Evolutionary conservation across 441 rosid genomes (phyloP).

Genomic region (Geranium incanum): DNA sequence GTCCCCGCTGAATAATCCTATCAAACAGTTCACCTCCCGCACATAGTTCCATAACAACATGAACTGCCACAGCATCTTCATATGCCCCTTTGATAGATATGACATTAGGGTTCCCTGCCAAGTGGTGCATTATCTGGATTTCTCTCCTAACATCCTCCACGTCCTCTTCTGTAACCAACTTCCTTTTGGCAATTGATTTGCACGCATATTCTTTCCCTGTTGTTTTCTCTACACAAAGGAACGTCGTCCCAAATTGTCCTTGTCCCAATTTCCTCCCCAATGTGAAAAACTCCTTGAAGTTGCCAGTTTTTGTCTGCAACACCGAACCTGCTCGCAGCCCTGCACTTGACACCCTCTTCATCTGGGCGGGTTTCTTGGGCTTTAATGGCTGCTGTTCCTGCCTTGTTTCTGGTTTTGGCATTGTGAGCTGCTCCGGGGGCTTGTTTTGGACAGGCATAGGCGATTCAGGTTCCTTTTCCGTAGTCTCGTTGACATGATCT

Average conservation of each 20-base stretch:
- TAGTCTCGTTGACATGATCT: conserved; percentile 24
- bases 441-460: conserved; percentile 57
- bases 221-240: conserved; percentile 21
- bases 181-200: conserved; percentile 69
- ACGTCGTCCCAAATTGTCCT: conserved; percentile 87
- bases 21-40: conserved; percentile 94
- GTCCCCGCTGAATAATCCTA: conserved; percentile 86
- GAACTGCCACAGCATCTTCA: conserved; percentile 82
- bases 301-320: conserved; percentile 62
- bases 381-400: conserved; percentile 26
- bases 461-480: conserved; percentile 41
- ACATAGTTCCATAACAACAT: conserved; percentile 85
- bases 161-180: conserved; percentile 72
- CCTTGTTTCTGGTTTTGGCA: conserved; percentile 40
- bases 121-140: conserved; percentile 93
- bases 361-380: conserved; percentile 51
- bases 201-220: conserved; percentile 33
- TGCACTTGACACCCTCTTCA: conserved; percentile 77
- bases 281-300: conserved; percentile 60
- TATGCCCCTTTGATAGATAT: conserved; percentile 83
- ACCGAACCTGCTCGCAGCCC: conserved; percentile 73
- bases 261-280: conserved; percentile 89
- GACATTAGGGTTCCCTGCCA: conserved; percentile 85
- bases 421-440: conserved; percentile 56
- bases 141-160: conserved; percentile 92